phyloP scores from a whole-genome alignment of 495 filamentous ascomycete species.

The Monascus purpureus region DNA sequence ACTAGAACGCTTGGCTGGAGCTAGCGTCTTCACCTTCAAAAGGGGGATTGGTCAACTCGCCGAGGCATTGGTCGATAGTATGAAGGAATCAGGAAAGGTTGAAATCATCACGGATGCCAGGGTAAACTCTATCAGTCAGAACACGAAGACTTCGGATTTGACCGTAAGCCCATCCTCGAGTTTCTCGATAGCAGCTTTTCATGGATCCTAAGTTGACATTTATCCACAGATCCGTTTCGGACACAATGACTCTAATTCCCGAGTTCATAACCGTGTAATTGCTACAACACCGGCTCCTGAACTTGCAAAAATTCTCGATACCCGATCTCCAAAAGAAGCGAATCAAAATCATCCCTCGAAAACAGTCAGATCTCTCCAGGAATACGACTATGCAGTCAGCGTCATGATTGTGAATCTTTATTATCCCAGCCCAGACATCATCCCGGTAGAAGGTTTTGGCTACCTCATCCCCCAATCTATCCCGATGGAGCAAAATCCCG shows the following conservation, averaged over 20 bases:
- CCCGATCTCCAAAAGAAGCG: conserved; percentile 4
- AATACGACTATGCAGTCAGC: conserved; percentile 50
- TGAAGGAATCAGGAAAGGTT: conserved; percentile 19
- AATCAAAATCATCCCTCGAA: conserved; percentile 8
- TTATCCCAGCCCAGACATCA: conserved; percentile 49
- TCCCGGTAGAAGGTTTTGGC: conserved; percentile 63
- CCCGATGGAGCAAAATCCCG: conserved; percentile 59
- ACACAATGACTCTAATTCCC: background rate
- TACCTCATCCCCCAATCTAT: conserved; percentile 74
- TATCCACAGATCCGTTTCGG: conserved; percentile 5
- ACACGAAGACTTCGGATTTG: conserved; percentile 5
- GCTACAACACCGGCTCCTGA: conserved; percentile 47
- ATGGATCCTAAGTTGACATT: background rate
- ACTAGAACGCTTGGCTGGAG: conserved; percentile 6
- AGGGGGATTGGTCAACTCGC: conserved; percentile 21
- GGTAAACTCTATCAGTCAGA: conserved; percentile 8
- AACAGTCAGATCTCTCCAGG: conserved; percentile 24
- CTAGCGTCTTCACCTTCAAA: conserved; percentile 40
- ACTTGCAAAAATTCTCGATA: conserved; percentile 13
- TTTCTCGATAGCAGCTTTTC: background rate
- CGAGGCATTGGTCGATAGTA: conserved; percentile 11
- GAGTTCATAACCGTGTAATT: conserved; percentile 48
- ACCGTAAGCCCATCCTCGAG: conserved; percentile 7
- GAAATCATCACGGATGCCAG: conserved; percentile 11
- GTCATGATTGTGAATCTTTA: conserved; percentile 90